Conservation (phyloP, 2,329 filamentous ascomycete species). For the Talaromyces sp. region DNA sequence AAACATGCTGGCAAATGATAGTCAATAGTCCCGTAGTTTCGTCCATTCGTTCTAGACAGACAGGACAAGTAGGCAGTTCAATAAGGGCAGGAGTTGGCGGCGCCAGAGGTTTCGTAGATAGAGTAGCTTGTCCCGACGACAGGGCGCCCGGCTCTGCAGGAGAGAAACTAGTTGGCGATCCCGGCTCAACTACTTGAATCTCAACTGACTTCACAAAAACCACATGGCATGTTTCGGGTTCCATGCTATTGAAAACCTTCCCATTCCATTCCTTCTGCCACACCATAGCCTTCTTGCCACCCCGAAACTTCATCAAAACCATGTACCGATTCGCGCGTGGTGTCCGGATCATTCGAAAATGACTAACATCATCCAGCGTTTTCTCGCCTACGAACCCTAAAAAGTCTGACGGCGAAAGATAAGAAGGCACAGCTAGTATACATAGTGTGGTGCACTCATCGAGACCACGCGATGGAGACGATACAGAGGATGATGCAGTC, state of each 20-base stretch:
- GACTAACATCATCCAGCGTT: conserved; percentile 82
- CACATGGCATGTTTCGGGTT: conserved; percentile 93
- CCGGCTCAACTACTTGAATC: conserved; percentile 66
- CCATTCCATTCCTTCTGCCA: conserved; percentile 92
- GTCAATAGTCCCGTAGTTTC: conserved; percentile 94
- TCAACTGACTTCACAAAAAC: conserved; percentile 92
- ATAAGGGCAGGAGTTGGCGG: conserved; percentile 81
- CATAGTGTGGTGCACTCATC: conserved; percentile 84
- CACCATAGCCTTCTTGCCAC: conserved; percentile 69
- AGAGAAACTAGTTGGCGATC: conserved; percentile 26
- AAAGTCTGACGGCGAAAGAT: conserved; percentile 88
- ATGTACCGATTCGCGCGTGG: conserved; percentile 88
- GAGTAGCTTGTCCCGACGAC: conserved; percentile 42
- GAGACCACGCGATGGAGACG: conserved; percentile 52
- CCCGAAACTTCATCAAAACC: conserved; percentile 91
- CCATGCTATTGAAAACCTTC: conserved; percentile 87
- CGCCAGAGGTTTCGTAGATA: conserved; percentile 65
- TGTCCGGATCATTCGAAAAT: conserved; percentile 93
- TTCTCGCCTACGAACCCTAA: conserved; percentile 87
- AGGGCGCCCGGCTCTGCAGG: conserved; percentile 21
- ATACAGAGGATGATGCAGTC: conserved; percentile 13
- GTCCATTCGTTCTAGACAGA: conserved; percentile 97
- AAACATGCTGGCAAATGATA: conserved; percentile 95
- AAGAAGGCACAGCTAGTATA: conserved; percentile 91
- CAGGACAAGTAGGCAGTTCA: conserved; percentile 92